phyloP scores from a whole-genome alignment of 148 eudicot genomes.

The Salicornia ramosissima region DNA sequence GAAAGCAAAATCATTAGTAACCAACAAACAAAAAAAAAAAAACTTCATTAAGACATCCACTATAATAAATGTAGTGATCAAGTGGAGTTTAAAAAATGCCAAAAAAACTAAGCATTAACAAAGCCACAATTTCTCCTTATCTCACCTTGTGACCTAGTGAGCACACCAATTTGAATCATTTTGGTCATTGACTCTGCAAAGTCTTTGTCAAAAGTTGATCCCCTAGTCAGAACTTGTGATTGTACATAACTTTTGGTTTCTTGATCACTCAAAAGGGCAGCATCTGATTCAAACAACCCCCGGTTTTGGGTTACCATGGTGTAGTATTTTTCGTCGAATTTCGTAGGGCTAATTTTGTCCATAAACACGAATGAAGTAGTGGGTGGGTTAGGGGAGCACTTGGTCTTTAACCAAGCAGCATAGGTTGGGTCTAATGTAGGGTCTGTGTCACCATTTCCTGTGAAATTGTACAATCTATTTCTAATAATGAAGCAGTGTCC shows the following conservation, averaged over 20 bases:
- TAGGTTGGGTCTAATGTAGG: constrained; percentile 43
- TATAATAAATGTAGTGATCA: no score
- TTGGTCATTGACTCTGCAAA: no score
- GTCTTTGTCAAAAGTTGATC: constrained; percentile 33
- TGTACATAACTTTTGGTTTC: constrained; percentile 33
- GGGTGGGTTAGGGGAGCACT: constrained; percentile 24
- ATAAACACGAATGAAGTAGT: constrained; percentile 30
- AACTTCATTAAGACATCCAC: no score
- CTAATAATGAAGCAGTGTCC: constrained; percentile 39
- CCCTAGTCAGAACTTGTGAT: constrained; percentile 20
- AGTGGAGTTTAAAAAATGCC: no score
- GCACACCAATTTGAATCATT: no score
- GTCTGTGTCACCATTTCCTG: constrained; percentile 56
- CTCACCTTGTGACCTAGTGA: no score
- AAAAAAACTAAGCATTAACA: no score
- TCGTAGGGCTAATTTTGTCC: constrained; percentile 43
- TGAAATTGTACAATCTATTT: constrained; percentile 56
- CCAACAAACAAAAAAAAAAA: no score
- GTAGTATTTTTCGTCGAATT: constrained; percentile 48
- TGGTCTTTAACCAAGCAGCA: constrained; percentile 23
- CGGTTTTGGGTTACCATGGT: constrained; percentile 35
- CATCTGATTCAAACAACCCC: constrained; percentile 53
- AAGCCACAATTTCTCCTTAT: no score
- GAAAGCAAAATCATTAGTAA: no score
- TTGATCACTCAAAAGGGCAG: constrained; percentile 42